Evolutionary conservation across 495 filamentous ascomycete genomes (phyloP), one percentile per base, ranked within the genome.

Genomic region (Hyphodiscus hymeniophilus): DNA sequence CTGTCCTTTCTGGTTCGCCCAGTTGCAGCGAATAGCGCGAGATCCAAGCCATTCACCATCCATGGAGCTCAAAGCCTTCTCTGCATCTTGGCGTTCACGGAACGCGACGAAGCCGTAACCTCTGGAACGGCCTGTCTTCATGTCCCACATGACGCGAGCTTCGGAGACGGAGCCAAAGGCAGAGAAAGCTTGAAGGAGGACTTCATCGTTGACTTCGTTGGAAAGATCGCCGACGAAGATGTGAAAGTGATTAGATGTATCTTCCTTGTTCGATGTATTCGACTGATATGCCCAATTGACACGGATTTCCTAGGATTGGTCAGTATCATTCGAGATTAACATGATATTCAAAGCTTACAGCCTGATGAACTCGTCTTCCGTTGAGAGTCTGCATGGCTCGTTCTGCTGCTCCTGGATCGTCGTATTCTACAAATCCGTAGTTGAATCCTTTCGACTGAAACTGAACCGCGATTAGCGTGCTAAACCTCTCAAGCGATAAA

Each of bases 211-310:
- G 56, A 99, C 92, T 63, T 99, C 92, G 54, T 99, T 99, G 54
- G 91, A 96, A 36, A 99, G 73, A 66, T 99, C 92, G 44, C 92
- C 92, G 40, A 99, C 92, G 51, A 99, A 99, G 60, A 99, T 95
- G 66, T 99, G 92, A 73, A 95, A 99, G 61, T 99, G 92, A 67
- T 89, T 87, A 32, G 92, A 95, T 0, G 92, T 99, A 57, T 99
- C 92, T 67, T 99, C 92, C 68, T 97, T 97, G 76, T 79, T 94
- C 12, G 78, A 74, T 56, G 74, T 92, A 72, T 94, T 99, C 54
- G 90, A 95, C 69, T 97, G 92, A 58, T 97, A 99, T 15, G 92
- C 92, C 92, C 92, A 99, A 72, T 99, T 99, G 56, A 99, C 92
- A 42, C 90, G 87, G 54, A 99, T 99, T 75, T 99, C 92, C 91